A percentile compares a stretch with the other conserved stretches of the same genome.
Conservation (phyloP, 2,329 filamentous ascomycete species). For the Incumbomyces lentus region DNA sequence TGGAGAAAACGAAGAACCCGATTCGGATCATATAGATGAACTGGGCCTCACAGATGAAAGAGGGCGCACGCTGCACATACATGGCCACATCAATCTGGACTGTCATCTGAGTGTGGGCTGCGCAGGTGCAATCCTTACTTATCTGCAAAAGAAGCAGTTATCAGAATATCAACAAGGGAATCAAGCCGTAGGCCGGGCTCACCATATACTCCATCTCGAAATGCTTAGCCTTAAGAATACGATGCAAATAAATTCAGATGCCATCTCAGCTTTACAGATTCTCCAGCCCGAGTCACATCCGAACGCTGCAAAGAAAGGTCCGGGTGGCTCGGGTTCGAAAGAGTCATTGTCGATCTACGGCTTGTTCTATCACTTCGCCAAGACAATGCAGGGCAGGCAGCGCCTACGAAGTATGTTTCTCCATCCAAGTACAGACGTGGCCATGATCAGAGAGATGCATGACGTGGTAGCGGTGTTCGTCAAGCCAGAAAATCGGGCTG, state of each 20-base stretch:
- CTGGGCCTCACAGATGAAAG: slow-evolving; percentile 45
- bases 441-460: slow-evolving; percentile 61
- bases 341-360: slow-evolving; percentile 78
- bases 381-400: slow-evolving; percentile 67
- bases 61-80: slow-evolving; percentile 57
- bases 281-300: slow-evolving; percentile 74
- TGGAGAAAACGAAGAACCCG: slow-evolving; percentile 41
- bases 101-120: slow-evolving; percentile 69
- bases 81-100: slow-evolving; percentile 62
- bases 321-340: slow-evolving; percentile 55
- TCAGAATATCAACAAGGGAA: slow-evolving; percentile 54
- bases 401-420: slow-evolving; percentile 72
- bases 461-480: slow-evolving; percentile 57
- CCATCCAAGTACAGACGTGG: slow-evolving; percentile 60
- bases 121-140: slow-evolving; percentile 73
- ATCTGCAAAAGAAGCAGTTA: slow-evolving; percentile 60
- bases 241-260: slow-evolving; percentile 72
- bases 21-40: slow-evolving; percentile 29
- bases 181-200: slow-evolving; percentile 42
- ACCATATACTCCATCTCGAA: slow-evolving; percentile 53
- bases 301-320: slow-evolving; percentile 66
- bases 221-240: slow-evolving; percentile 61
- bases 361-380: slow-evolving; percentile 63
- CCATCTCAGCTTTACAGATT: slow-evolving; percentile 73
- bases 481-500: slow-evolving; percentile 53